Evolutionary conservation across 192 early-diverging fungal genomes (phyloP), one percentile per base, ranked within the genome.

Genomic region (Coemansia sp.): DNA sequence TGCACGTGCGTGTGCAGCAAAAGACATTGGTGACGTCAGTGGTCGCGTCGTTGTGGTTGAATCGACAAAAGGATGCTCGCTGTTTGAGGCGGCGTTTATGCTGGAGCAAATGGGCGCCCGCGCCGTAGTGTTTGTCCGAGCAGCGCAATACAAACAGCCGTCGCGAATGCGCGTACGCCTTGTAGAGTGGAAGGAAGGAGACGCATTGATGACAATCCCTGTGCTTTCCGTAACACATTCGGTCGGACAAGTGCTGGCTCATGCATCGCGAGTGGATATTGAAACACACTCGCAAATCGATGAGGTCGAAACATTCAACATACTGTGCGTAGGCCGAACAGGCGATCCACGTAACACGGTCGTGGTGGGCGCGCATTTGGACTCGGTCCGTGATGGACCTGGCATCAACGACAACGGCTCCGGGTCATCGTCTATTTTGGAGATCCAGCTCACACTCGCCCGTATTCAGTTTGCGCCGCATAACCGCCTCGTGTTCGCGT

Each of bases 331-430:
- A n/a, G 84, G 82, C 35, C 75, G 84, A 35, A 64, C 48, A 10
- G 83, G 82, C 37, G 55, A 84, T 23, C 61, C 75, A 2, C 37
- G 65, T 21, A 83, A 74, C 64, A 87, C 85, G 1, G 68, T 88
- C 12, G 71, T 90, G 4, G 65, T 88, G 21, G 89, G 89, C 35
- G 80, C 87, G 22, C 89, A 90, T 58, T 62, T 87, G 61, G 89
- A 90, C 65, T 87, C 86, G 25, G 89, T 90, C 9, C 84, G 85
- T 4, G 86, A 75, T 2, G 89, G 89, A 0, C 86, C 89, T 1
- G 89, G 89, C 12, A 82, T 90, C 64, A 87, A 87, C 50, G 89
- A 90, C 77, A 88, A 90, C 67, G 89, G 84, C 0, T 88, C 87
- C 0, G 89, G 89, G 3, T 71, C 85, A 6, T 65, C 83, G 0